phyloP scores from a whole-genome alignment of 305 asterid genomes.

The Solanum hybrid region DNA sequence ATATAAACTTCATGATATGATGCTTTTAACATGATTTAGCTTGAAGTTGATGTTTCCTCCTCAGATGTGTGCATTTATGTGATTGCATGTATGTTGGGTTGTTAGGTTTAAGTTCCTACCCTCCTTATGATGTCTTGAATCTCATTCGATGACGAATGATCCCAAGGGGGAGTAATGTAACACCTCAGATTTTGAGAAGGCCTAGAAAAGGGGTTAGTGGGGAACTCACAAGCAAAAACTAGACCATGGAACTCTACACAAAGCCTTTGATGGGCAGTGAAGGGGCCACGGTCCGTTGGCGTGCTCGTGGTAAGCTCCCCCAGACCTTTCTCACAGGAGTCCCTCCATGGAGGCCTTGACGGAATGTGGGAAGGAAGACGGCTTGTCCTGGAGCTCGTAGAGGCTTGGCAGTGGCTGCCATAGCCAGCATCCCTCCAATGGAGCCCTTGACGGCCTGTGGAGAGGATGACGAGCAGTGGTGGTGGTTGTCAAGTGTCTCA shows the following conservation, averaged over 20 bases:
- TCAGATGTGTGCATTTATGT: background rate
- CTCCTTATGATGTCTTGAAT: background rate
- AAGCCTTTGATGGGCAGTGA: background rate
- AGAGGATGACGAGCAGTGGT: background rate
- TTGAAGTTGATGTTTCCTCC: background rate
- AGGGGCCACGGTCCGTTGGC: background rate
- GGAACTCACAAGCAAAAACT: background rate
- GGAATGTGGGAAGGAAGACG: too few species aligned
- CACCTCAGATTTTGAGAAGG: background rate
- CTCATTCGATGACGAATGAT: background rate
- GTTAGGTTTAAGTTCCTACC: background rate
- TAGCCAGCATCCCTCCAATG: background rate
- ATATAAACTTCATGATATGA: background rate
- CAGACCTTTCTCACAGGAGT: background rate
- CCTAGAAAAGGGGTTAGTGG: background rate
- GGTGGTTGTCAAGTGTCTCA: background rate
- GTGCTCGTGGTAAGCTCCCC: background rate
- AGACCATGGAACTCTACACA: background rate
- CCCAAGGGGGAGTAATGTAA: background rate
- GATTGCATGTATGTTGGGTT: background rate
- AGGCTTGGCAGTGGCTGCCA: too few species aligned
- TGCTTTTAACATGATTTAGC: background rate
- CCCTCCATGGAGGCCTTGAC: background rate
- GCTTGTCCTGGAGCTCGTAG: too few species aligned
- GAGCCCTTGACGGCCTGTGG: background rate